Percentiles rank a stretch among this genome's conserved stretches.
These are phyloP conservation scores for Tetrahymena elliotti DNA, from an alignment of 73 alveolate genomes.

Conservation along the genomic window DNA sequence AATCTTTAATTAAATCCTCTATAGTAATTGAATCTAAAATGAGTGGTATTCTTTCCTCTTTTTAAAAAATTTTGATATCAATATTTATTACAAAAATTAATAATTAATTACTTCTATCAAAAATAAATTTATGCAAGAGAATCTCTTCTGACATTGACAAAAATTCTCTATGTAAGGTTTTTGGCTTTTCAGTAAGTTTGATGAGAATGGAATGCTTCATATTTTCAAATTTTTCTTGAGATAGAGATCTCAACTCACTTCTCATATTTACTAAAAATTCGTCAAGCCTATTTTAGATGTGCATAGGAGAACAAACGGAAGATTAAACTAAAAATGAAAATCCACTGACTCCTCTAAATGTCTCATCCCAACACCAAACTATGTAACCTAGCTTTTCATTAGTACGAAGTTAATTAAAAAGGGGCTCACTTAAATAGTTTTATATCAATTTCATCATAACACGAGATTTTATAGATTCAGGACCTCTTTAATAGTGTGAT, in stretches of 20 bases:
- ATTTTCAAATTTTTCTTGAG: not conserved
- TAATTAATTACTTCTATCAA: not conserved
- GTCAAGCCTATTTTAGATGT: not conserved
- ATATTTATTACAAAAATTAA: not conserved
- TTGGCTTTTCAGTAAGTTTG: not conserved
- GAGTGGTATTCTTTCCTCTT: not conserved
- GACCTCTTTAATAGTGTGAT: not conserved
- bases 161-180: not conserved
- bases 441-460: not conserved
- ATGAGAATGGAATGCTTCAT: not conserved
- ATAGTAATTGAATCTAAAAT: not conserved
- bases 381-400: not conserved
- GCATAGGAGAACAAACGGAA: not conserved
- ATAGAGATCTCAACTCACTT: not conserved
- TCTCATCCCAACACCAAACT: not conserved
- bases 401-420: not conserved
- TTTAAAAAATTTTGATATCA: not conserved
- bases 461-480: not conserved
- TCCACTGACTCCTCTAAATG: not conserved
- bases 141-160: not conserved
- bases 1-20: not conserved
- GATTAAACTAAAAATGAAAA: not conserved
- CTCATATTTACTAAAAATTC: not conserved
- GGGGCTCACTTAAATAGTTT: not conserved
- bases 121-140: not conserved